These are phyloP conservation scores for Mrakia gelida DNA, from an alignment of 768 basidiomycete genomes.

Conservation along the genomic window DNA sequence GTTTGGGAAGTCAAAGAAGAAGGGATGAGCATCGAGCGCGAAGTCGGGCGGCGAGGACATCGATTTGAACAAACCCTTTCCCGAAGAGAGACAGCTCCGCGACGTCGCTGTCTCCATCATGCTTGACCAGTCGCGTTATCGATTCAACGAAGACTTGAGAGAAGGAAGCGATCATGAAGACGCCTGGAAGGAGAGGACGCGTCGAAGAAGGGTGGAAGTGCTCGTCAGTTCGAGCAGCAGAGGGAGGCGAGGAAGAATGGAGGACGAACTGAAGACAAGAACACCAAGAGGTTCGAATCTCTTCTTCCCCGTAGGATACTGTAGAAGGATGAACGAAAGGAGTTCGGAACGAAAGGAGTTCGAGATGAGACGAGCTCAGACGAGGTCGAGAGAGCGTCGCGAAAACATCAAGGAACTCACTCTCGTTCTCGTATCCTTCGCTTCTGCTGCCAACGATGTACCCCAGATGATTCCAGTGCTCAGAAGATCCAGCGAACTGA, in stretches of 20 bases:
- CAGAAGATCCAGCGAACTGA: conserved; percentile 19
- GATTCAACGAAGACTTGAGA: conserved; percentile 29
- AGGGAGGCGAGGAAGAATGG: not conserved
- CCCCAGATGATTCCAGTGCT: conserved; percentile 28
- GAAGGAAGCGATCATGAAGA: conserved; percentile 29
- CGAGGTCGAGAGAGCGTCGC: not conserved
- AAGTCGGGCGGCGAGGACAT: not conserved
- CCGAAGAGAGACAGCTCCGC: conserved; percentile 16
- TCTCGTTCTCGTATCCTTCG: not conserved
- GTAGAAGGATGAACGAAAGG: not conserved
- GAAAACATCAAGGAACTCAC: not conserved
- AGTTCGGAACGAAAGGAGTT: not conserved
- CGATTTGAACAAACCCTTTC: not conserved
- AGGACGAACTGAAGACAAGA: not conserved
- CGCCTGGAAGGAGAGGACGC: not conserved
- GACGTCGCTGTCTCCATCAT: conserved; percentile 1
- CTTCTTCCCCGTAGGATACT: conserved; percentile 18
- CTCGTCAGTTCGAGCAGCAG: not conserved
- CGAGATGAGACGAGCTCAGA: not conserved
- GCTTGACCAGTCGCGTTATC: conserved; percentile 8
- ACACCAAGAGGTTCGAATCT: conserved; percentile 28
- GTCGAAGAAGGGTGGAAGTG: not conserved
- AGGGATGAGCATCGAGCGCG: not conserved
- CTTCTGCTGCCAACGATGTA: conserved; percentile 9
- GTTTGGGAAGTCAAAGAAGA: not conserved